Conservation (phyloP, 306 rosid species). For the Casuarina cunninghamiana region DNA sequence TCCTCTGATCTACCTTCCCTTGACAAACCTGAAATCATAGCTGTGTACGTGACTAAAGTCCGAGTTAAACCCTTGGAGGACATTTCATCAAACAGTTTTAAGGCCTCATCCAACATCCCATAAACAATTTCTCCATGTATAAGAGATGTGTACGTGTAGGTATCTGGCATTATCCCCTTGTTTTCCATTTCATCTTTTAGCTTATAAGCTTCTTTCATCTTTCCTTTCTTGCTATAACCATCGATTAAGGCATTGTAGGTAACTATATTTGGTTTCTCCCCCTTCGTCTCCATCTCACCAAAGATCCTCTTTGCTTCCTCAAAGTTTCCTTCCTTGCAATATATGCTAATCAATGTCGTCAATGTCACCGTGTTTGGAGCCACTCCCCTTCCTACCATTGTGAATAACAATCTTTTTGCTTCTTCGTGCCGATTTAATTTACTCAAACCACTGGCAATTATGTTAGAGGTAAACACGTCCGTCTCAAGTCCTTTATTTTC, state of each 20-base stretch:
- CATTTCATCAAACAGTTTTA: conserved; percentile 67
- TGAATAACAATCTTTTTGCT: conserved; percentile 56
- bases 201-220: conserved; percentile 55
- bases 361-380: conserved; percentile 55
- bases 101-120: conserved; percentile 63
- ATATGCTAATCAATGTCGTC: conserved; percentile 65
- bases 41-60: conserved; percentile 57
- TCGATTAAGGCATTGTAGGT: conserved; percentile 70
- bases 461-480: conserved; percentile 57
- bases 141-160: conserved; percentile 71
- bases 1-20: conserved; percentile 77
- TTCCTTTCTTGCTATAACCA: conserved; percentile 63
- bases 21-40: conserved; percentile 76
- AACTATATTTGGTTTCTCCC: conserved; percentile 53
- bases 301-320: conserved; percentile 61
- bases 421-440: conserved; percentile 52
- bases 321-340: conserved; percentile 82
- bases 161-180: conserved; percentile 64
- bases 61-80: conserved; percentile 43
- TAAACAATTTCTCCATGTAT: conserved; percentile 69
- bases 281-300: conserved; percentile 58
- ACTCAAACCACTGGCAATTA: conserved; percentile 64
- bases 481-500: conserved; percentile 59
- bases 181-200: conserved; percentile 56
- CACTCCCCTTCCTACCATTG: conserved; percentile 70